Conservation (phyloP, 371 early-diverging fungal species). For the Mortierella sp. region DNA sequence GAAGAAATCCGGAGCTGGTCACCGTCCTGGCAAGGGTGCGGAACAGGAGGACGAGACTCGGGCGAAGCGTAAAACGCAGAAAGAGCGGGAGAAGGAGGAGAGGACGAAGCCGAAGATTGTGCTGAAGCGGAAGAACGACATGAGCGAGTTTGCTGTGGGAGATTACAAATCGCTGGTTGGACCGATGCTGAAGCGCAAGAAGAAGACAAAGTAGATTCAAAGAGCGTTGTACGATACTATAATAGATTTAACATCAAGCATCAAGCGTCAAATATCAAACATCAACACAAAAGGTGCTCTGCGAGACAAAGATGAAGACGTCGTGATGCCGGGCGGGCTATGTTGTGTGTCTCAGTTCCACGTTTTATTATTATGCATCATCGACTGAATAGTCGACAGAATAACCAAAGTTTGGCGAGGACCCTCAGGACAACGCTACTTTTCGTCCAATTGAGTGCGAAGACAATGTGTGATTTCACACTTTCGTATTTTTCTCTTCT, state of each 20-base stretch:
- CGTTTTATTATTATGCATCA: too few species aligned
- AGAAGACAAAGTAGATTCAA: conserved; percentile 40
- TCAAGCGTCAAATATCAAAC: too few species aligned
- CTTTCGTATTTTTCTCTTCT: not conserved
- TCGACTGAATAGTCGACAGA: too few species aligned
- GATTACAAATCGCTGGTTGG: conserved; percentile 56
- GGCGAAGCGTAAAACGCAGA: conserved; percentile 46
- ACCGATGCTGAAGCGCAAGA: conserved; percentile 51
- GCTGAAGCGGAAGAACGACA: conserved; percentile 62
- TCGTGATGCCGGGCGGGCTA: too few species aligned
- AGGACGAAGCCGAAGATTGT: conserved; percentile 50
- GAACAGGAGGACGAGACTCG: conserved; percentile 44
- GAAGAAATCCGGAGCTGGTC: conserved; percentile 46
- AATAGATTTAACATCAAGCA: not conserved
- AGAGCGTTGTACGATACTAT: not conserved
- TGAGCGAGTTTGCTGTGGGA: conserved; percentile 67
- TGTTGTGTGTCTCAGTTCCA: too few species aligned
- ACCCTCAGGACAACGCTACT: too few species aligned
- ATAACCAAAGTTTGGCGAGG: too few species aligned
- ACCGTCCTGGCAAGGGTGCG: conserved; percentile 19
- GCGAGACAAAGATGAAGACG: too few species aligned
- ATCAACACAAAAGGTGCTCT: too few species aligned
- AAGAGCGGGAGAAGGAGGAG: conserved; percentile 54
- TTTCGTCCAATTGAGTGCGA: too few species aligned
- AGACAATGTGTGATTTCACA: too few species aligned